Base-by-base conservation (phyloP, 352 stramenopile species). In the Phytophthora cactorum region DNA sequence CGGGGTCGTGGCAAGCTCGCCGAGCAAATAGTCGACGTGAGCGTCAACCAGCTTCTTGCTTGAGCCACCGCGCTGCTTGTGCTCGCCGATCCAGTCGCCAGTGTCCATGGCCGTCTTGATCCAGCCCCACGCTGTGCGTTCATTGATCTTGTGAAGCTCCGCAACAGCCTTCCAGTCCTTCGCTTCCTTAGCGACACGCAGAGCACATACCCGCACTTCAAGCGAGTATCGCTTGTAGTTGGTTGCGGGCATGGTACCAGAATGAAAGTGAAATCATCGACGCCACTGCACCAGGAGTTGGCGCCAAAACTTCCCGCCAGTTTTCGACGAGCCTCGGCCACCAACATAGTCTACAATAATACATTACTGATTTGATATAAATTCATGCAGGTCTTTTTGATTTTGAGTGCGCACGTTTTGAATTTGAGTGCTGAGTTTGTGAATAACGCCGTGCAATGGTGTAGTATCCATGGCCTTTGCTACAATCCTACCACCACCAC, bases 211-310 rank as follows among this genome's bases (percentile, higher is more conserved):
- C 14, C 36, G 31, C 31, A 36, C 31, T 36, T 4, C 27, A 9
- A 17, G 32, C 41, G 36, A 43, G 31, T 44, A 9, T 44, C 55
- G 17, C 51, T 57, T 55, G 31, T 55, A 32, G n/a, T n/a, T n/a
- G n/a, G n/a, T n/a, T n/a, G n/a, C n/a, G 15, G 34, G 34, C 34
- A 39, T 39, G 0, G 34, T 8, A 8, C 34, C 34, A 11, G 12
- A 39, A 14, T 12, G 34, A 12, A 39, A 39, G 34, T 39, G 34
- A 39, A 8, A 12, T n/a, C n/a, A n/a, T n/a, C n/a, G n/a, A n/a
- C n/a, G 34, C 34, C 3, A 8, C 6, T 1, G 34, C 2, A 39
- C n/a, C 2, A 39, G 5, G 12, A 5, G 34, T 39, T 1, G 8
- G 34, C 34, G 34, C 6, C 2, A 39, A 39, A 12, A 39, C 34